Conservation (phyloP, 108 stramenopile species). For the Nitzschia sp. region DNA sequence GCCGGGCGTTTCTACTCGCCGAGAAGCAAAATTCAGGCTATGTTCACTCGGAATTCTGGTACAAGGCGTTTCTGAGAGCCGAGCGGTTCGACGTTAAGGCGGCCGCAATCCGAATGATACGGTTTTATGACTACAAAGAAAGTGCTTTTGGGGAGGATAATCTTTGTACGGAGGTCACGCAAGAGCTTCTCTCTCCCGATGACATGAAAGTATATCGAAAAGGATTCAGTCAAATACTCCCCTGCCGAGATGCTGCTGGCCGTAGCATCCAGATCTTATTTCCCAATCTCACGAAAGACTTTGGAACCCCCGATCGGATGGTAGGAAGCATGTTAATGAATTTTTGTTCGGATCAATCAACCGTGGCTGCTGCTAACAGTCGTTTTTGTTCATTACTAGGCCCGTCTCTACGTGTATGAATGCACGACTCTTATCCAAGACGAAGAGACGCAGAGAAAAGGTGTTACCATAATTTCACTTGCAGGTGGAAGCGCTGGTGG, state of each 20-base stretch:
- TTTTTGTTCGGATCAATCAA: too few relatives aligned
- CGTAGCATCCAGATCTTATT: neutral
- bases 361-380: too few relatives aligned
- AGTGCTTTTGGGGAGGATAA: neutral
- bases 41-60: constrained; percentile 1
- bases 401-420: neutral
- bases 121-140: constrained; percentile 1
- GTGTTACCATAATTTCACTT: too few relatives aligned
- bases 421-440: neutral
- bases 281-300: neutral
- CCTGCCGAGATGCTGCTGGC: neutral
- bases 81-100: constrained; percentile 2
- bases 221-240: neutral
- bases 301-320: neutral
- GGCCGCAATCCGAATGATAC: constrained; percentile 1
- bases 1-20: neutral
- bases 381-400: too few relatives aligned
- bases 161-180: neutral
- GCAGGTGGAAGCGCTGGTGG: too few relatives aligned
- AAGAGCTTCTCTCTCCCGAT: neutral
- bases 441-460: neutral
- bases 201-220: neutral
- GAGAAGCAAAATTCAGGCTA: neutral
- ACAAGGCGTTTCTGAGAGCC: neutral
- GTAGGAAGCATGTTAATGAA: neutral